A percentile compares a stretch with the other conserved stretches of the same genome.
Evolutionary conservation across 78 protist genomes (phyloP).

Genomic region (Acrasis kona): DNA sequence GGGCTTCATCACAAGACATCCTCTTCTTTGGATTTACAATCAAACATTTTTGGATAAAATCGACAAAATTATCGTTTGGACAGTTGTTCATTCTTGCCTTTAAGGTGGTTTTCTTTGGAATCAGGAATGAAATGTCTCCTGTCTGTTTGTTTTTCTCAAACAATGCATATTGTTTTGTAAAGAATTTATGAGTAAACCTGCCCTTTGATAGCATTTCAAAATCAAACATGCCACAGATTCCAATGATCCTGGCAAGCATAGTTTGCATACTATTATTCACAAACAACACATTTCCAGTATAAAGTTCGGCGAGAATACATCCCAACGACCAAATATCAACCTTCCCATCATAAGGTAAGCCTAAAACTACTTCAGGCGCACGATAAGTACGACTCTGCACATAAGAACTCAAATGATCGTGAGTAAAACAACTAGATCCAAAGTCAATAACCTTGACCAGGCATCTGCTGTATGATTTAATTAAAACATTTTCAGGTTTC

Average conservation of each 20-base stretch:
- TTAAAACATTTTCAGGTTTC: slow-evolving; percentile 76
- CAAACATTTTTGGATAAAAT: no score
- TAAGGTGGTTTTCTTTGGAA: not conserved
- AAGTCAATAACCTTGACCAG: slow-evolving; percentile 65
- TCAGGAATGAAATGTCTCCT: not conserved
- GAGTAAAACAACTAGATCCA: slow-evolving; percentile 49
- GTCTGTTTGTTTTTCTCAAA: not conserved
- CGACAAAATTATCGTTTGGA: no score
- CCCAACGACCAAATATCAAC: slow-evolving; percentile 74
- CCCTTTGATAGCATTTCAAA: not conserved
- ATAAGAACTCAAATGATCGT: slow-evolving; percentile 48
- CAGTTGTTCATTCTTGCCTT: no score
- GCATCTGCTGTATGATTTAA: slow-evolving; percentile 19
- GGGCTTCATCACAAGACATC: no score
- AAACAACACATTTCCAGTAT: slow-evolving; percentile 47
- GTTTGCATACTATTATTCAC: slow-evolving; percentile 3
- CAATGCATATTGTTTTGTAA: not conserved
- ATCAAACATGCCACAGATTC: slow-evolving; percentile 19
- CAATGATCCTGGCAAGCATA: slow-evolving; percentile 20
- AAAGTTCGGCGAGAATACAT: slow-evolving; percentile 53
- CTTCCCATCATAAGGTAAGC: not conserved
- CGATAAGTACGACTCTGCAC: slow-evolving; percentile 60
- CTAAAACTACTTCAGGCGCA: slow-evolving; percentile 63
- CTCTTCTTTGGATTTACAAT: no score
- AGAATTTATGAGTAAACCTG: not conserved